These are phyloP conservation scores for Lipomyces oligophaga DNA, from an alignment of 805 yeast species.

Conservation along the genomic window DNA sequence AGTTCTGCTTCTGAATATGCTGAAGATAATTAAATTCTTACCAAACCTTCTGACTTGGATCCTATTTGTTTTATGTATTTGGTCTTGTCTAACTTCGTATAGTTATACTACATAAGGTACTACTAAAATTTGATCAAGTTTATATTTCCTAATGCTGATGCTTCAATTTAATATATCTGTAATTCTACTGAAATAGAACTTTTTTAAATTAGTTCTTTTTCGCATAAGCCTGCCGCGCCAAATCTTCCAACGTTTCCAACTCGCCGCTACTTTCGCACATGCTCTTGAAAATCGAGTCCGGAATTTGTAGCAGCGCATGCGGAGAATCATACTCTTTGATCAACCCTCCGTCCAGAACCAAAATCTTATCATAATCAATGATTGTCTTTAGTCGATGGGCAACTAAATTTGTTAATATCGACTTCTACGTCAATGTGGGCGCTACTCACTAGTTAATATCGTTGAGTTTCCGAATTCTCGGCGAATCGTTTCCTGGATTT, in stretches of 20 bases:
- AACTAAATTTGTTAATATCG: conserved; percentile 33
- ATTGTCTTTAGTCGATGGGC: conserved; percentile 80
- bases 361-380: conserved; percentile 65
- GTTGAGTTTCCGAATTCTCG: conserved; percentile 66
- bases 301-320: conserved; percentile 49
- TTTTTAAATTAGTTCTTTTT: neutral
- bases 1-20: conserved; percentile 93
- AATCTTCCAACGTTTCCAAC: conserved; percentile 63
- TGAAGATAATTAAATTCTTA: conserved; percentile 7
- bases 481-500: conserved; percentile 69
- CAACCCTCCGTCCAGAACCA: conserved; percentile 77
- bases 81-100: too few relatives aligned
- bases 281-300: conserved; percentile 55
- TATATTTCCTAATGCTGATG: too few relatives aligned
- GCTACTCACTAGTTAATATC: conserved; percentile 52
- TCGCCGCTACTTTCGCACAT: conserved; percentile 92
- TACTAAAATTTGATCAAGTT: too few relatives aligned
- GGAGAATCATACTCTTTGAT: conserved; percentile 74
- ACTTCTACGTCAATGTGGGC: conserved; percentile 40
- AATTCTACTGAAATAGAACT: neutral
- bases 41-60: neutral
- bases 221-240: conserved; percentile 50
- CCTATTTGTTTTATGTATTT: too few relatives aligned
- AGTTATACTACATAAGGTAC: too few relatives aligned
- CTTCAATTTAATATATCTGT: too few relatives aligned